Conservation (phyloP, 805 yeast genomes). For the Saccharomyces kudriavzevii region DNA sequence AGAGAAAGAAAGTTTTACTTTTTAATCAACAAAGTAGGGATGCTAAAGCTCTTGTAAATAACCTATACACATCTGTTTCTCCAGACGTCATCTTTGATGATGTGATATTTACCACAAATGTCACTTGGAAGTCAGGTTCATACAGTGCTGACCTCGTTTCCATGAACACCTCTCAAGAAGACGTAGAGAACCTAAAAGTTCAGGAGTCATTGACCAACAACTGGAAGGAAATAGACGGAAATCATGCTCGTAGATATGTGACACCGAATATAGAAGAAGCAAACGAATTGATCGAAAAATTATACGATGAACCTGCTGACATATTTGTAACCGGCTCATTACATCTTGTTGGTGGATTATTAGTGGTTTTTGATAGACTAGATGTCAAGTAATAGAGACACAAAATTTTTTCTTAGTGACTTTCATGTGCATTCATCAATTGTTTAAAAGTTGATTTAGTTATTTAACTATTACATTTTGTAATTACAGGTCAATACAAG, state of each 20-base stretch:
- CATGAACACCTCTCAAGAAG: conserved; percentile 69
- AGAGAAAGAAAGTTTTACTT: conserved; percentile 43
- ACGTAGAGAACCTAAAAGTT: conserved; percentile 70
- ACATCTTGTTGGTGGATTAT: conserved; percentile 88
- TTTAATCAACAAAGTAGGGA: conserved; percentile 96
- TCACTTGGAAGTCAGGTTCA: conserved; percentile 78
- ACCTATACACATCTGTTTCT: conserved; percentile 39
- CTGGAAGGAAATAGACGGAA: conserved; percentile 52
- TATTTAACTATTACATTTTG: background rate
- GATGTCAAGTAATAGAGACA: background rate
- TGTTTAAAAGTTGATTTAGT: background rate
- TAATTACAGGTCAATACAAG: conserved; percentile 31
- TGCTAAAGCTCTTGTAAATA: conserved; percentile 53
- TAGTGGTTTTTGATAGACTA: conserved; percentile 65
- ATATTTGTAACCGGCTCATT: conserved; percentile 91
- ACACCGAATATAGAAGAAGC: conserved; percentile 72
- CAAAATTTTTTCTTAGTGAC: background rate
- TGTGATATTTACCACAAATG: conserved; percentile 81
- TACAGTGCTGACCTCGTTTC: conserved; percentile 81
- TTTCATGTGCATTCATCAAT: background rate
- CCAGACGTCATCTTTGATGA: conserved; percentile 52
- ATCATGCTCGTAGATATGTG: conserved; percentile 38
- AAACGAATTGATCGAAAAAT: conserved; percentile 40
- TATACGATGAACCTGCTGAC: conserved; percentile 33
- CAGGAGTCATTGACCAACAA: conserved; percentile 66